A percentile compares a stretch with the other conserved stretches of the same genome.
These are phyloP conservation scores for Cenchrus americanus DNA, from an alignment of 176 grass and related monocot genomes.

Conservation along the genomic window DNA sequence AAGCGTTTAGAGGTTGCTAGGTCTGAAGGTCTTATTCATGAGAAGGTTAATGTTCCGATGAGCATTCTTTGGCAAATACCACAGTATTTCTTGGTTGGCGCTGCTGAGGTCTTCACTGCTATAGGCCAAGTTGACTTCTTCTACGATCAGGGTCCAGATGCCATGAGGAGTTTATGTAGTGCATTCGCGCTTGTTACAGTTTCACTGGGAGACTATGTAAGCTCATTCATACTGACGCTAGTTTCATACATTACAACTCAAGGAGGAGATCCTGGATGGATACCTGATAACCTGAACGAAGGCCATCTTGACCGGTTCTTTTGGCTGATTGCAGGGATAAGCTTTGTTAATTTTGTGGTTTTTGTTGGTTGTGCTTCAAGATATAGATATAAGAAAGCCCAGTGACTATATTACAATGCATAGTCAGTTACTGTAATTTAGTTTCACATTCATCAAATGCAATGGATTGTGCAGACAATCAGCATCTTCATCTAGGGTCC, in stretches of 20 bases:
- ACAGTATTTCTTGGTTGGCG: conserved; percentile 77
- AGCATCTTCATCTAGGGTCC: conserved; percentile 76
- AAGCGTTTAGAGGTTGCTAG: conserved; percentile 68
- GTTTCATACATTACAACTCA: conserved; percentile 69
- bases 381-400: conserved; percentile 78
- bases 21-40: conserved; percentile 56
- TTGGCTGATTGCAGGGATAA: conserved; percentile 79
- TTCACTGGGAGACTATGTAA: conserved; percentile 69
- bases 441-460: conserved; percentile 8
- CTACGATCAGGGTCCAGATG: conserved; percentile 76
- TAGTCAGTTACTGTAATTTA: background rate
- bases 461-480: conserved; percentile 31
- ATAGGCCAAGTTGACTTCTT: conserved; percentile 88
- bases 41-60: conserved; percentile 64
- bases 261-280: conserved; percentile 74
- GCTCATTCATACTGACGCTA: conserved; percentile 67
- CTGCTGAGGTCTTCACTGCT: conserved; percentile 75
- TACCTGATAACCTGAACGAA: conserved; percentile 86
- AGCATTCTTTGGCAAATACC: conserved; percentile 93
- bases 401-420: conserved; percentile 37
- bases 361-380: conserved; percentile 59
- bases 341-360: conserved; percentile 68
- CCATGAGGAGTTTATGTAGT: conserved; percentile 82
- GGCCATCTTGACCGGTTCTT: conserved; percentile 90
- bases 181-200: conserved; percentile 73